Percentiles rank a stretch among this genome's conserved stretches.
Conservation (phyloP, 768 basidiomycete species). For the Termitomyces sp. region DNA sequence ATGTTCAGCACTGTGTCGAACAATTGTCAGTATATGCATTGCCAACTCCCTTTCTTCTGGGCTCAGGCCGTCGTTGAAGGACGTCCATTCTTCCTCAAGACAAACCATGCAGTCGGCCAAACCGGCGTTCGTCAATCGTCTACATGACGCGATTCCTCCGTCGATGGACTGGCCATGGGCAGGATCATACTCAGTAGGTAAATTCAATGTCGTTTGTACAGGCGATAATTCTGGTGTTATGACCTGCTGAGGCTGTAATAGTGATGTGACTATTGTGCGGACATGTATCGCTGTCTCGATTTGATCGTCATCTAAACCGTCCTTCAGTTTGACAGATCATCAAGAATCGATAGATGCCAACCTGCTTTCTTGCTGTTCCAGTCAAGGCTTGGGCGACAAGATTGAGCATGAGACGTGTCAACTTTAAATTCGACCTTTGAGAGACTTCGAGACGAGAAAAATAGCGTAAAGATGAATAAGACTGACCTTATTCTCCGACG, state of each 20-base stretch:
- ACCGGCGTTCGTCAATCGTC: conserved; percentile 22
- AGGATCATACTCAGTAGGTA: conserved; percentile 14
- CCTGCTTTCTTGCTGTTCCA: conserved; percentile 92
- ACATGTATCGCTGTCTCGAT: conserved; percentile 66
- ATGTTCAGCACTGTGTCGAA: conserved; percentile 29
- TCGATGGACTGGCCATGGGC: conserved; percentile 40
- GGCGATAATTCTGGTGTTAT: conserved; percentile 15
- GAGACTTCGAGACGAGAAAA: background rate
- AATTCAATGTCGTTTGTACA: conserved; percentile 7
- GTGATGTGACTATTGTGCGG: conserved; percentile 25
- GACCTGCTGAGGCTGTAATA: conserved; percentile 9
- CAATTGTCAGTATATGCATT: conserved; percentile 28
- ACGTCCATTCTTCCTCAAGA: conserved; percentile 35
- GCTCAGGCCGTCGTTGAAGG: conserved; percentile 22
- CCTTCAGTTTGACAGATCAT: background rate
- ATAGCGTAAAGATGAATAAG: background rate
- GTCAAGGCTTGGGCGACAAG: conserved; percentile 52
- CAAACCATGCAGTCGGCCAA: conserved; percentile 41
- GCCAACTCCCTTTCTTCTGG: conserved; percentile 24
- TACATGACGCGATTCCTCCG: conserved; percentile 46
- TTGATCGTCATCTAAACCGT: conserved; percentile 70
- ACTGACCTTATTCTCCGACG: conserved; percentile 72
- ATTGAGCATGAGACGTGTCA: conserved; percentile 57
- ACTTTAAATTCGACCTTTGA: conserved; percentile 68
- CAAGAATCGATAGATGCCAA: conserved; percentile 22